Percentiles rank a stretch among this genome's conserved stretches.
These are phyloP conservation scores for Beauveria scarabaeidicola DNA, from an alignment of 2,329 filamentous ascomycete species.

Conservation along the genomic window DNA sequence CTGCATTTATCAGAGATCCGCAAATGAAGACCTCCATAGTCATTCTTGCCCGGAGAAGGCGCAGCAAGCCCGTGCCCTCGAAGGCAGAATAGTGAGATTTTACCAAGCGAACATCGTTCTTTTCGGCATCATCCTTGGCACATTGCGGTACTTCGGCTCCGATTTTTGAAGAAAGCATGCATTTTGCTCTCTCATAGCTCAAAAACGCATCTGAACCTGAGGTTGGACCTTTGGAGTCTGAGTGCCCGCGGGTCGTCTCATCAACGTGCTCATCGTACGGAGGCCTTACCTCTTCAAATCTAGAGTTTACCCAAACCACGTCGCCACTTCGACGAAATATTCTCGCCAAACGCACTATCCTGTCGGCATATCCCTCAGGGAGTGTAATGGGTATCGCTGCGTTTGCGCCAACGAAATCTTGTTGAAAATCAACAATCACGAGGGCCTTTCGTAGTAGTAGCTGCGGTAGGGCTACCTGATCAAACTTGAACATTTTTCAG, in stretches of 20 bases:
- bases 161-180: not conserved
- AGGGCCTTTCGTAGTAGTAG: slow-evolving; percentile 60
- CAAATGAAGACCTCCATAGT: slow-evolving; percentile 86
- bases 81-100: slow-evolving; percentile 90
- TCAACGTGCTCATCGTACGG: not conserved
- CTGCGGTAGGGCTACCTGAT: slow-evolving; percentile 45
- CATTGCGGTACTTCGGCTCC: slow-evolving; percentile 38
- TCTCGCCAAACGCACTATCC: slow-evolving; percentile 56
- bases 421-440: slow-evolving; percentile 78
- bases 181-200: slow-evolving; percentile 18
- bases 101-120: slow-evolving; percentile 41
- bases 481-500: slow-evolving; percentile 45
- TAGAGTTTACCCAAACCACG: slow-evolving; percentile 78
- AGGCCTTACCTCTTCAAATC: slow-evolving; percentile 45
- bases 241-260: not conserved
- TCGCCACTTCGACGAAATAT: slow-evolving; percentile 63
- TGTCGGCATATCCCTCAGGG: slow-evolving; percentile 57
- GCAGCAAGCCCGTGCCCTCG: slow-evolving; percentile 61
- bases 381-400: slow-evolving; percentile 59
- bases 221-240: not conserved
- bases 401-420: slow-evolving; percentile 68
- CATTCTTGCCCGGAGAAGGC: slow-evolving; percentile 72
- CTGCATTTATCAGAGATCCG: slow-evolving; percentile 77
- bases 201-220: slow-evolving; percentile 38
- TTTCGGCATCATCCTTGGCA: slow-evolving; percentile 29